phyloP scores from a whole-genome alignment of 2,329 filamentous ascomycete species.

The Talaromyces sp. region DNA sequence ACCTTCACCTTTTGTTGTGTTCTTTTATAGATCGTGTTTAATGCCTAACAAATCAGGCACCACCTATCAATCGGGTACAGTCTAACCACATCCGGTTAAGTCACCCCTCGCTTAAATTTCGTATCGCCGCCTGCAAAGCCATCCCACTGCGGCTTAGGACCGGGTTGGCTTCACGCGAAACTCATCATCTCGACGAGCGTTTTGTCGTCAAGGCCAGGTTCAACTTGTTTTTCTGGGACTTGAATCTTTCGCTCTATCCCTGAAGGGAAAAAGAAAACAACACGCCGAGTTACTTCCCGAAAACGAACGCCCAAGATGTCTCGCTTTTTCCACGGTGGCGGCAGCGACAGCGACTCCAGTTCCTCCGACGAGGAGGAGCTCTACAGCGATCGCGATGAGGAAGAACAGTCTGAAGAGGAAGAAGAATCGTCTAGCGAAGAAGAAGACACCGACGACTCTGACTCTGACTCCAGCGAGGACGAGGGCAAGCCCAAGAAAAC shows the following conservation, averaged over 20 bases:
- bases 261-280: no score
- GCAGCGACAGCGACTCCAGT: slow-evolving; percentile 93
- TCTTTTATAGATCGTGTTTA: not conserved
- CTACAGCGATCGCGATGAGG: slow-evolving; percentile 72
- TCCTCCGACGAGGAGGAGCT: slow-evolving; percentile 92
- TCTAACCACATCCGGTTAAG: slow-evolving; percentile 29
- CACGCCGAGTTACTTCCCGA: not conserved
- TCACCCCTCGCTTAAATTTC: slow-evolving; percentile 42
- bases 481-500: slow-evolving; percentile 56
- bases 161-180: slow-evolving; percentile 7
- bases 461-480: slow-evolving; percentile 43
- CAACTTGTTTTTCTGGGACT: not conserved
- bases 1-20: not conserved
- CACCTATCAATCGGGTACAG: not conserved
- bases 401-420: slow-evolving; percentile 50
- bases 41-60: not conserved
- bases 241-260: not conserved
- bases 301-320: slow-evolving; percentile 57
- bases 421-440: slow-evolving; percentile 43
- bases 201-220: not conserved
- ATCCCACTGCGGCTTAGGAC: slow-evolving; percentile 23
- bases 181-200: slow-evolving; percentile 12
- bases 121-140: slow-evolving; percentile 30
- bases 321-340: slow-evolving; percentile 93
- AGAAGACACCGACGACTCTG: slow-evolving; percentile 50